These are phyloP conservation scores for Clathrospora elynae DNA, from an alignment of 2,329 filamentous ascomycete species.

Conservation along the genomic window DNA sequence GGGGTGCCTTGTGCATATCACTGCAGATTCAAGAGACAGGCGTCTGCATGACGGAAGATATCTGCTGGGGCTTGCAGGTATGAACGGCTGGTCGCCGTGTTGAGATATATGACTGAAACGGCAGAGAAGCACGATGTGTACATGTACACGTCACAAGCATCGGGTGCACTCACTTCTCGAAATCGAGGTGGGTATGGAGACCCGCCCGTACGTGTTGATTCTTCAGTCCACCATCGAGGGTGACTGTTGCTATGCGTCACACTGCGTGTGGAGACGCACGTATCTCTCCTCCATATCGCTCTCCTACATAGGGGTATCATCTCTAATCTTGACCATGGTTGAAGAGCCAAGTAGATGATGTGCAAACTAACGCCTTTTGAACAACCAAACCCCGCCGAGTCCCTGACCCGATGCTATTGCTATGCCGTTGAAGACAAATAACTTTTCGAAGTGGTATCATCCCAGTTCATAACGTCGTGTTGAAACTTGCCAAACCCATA, in stretches of 20 bases:
- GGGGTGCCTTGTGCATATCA: slow-evolving; percentile 7
- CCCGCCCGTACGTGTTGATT: slow-evolving; percentile 26
- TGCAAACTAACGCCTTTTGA: slow-evolving; percentile 47
- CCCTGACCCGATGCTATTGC: slow-evolving; percentile 51
- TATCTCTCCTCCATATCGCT: slow-evolving; percentile 22
- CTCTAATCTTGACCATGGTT: slow-evolving; percentile 43
- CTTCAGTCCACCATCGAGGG: slow-evolving; percentile 18
- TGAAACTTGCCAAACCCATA: slow-evolving; percentile 50
- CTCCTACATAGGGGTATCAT: slow-evolving; percentile 41
- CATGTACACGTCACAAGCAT: too few relatives aligned
- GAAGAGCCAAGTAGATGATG: slow-evolving; percentile 47
- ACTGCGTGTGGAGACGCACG: slow-evolving; percentile 26
- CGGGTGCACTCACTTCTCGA: too few relatives aligned
- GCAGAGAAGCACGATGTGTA: too few relatives aligned
- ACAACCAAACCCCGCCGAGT: slow-evolving; percentile 36
- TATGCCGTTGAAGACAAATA: slow-evolving; percentile 68
- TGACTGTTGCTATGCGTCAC: slow-evolving; percentile 29
- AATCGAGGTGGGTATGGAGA: slow-evolving; percentile 17
- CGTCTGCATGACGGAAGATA: slow-evolving; percentile 3
- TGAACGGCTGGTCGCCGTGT: too few relatives aligned
- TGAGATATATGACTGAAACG: too few relatives aligned
- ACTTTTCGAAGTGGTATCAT: slow-evolving; percentile 61
- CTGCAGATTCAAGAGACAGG: not conserved
- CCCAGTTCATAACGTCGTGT: slow-evolving; percentile 64
- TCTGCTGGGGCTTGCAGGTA: too few relatives aligned